Evolutionary conservation across 2,329 filamentous ascomycete species (phyloP).

Genomic region (Cytospora schulzeri): DNA sequence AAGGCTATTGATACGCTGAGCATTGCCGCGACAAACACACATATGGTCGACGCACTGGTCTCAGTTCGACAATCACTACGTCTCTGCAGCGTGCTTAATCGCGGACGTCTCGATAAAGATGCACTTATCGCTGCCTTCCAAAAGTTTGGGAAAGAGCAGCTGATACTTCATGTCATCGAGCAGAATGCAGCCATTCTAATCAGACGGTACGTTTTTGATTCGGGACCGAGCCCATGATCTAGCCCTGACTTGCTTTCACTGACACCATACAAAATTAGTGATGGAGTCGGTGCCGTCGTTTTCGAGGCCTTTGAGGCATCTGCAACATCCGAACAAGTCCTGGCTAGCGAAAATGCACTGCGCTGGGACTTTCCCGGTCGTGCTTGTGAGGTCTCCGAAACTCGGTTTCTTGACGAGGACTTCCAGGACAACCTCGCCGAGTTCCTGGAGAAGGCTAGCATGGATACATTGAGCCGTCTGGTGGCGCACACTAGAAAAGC

Average conservation of each 20-base stretch:
- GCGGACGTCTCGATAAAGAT: constrained; percentile 12
- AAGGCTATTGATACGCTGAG: not conserved
- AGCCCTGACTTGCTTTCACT: not conserved
- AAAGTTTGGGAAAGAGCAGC: not conserved
- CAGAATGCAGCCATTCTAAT: constrained; percentile 23
- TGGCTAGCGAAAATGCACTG: constrained; percentile 52
- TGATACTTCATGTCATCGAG: constrained; percentile 16
- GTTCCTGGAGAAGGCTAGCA: constrained; percentile 58
- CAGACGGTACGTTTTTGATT: not conserved
- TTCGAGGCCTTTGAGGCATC: constrained; percentile 55
- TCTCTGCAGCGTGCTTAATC: constrained; percentile 13
- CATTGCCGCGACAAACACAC: not conserved
- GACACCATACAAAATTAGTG: not conserved
- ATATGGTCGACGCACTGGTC: not conserved
- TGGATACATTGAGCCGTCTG: constrained; percentile 55
- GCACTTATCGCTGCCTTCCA: constrained; percentile 5
- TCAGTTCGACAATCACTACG: not conserved
- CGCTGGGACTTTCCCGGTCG: constrained; percentile 60
- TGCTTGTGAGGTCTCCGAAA: constrained; percentile 48
- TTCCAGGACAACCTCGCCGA: constrained; percentile 44
- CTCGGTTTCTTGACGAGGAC: constrained; percentile 29
- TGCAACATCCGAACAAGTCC: constrained; percentile 51
- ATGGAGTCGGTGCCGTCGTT: not conserved
- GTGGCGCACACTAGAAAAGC: constrained; percentile 54
- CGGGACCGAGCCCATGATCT: not conserved